These are phyloP conservation scores for Beauveria pseudobassiana DNA, from an alignment of 2,329 filamentous ascomycete genomes.

Conservation along the genomic window DNA sequence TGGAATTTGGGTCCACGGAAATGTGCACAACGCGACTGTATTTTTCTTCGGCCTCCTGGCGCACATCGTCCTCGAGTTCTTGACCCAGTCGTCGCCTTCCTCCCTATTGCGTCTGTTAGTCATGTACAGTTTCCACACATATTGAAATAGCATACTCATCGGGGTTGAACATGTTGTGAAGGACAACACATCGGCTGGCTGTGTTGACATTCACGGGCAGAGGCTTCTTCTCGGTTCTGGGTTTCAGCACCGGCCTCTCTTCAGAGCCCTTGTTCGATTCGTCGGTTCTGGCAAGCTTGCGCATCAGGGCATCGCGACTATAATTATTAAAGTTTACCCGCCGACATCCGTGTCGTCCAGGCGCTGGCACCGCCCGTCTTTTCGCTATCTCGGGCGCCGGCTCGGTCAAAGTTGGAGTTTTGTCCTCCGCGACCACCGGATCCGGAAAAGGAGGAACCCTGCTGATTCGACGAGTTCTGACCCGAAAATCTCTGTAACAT, in stretches of 20 bases:
- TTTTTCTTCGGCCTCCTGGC: constrained; percentile 84
- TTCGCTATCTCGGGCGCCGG: constrained; percentile 79
- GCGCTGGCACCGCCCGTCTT: constrained; percentile 89
- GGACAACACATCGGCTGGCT: constrained; percentile 86
- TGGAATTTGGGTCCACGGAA: constrained; percentile 83
- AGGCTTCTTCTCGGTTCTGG: constrained; percentile 71
- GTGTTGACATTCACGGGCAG: constrained; percentile 82
- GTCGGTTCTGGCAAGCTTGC: constrained; percentile 93
- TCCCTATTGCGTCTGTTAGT: constrained; percentile 53
- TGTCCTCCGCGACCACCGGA: constrained; percentile 80
- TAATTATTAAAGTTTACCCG: constrained; percentile 99
- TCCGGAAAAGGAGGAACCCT: constrained; percentile 88
- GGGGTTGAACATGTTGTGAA: constrained; percentile 94
- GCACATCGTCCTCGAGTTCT: constrained; percentile 89
- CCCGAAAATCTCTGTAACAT: constrained; percentile 87
- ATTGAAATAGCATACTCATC: constrained; percentile 60
- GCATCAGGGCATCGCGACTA: constrained; percentile 96
- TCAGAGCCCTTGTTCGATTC: constrained; percentile 62
- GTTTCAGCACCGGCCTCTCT: constrained; percentile 65
- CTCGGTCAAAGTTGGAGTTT: constrained; percentile 83
- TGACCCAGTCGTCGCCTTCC: constrained; percentile 80
- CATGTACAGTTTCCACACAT: neutral
- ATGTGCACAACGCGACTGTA: constrained; percentile 98
- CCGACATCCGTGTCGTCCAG: constrained; percentile 96
- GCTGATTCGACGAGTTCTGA: constrained; percentile 62